Conservation (phyloP, 331 rosid genomes). For the Pyrus hybrid region DNA sequence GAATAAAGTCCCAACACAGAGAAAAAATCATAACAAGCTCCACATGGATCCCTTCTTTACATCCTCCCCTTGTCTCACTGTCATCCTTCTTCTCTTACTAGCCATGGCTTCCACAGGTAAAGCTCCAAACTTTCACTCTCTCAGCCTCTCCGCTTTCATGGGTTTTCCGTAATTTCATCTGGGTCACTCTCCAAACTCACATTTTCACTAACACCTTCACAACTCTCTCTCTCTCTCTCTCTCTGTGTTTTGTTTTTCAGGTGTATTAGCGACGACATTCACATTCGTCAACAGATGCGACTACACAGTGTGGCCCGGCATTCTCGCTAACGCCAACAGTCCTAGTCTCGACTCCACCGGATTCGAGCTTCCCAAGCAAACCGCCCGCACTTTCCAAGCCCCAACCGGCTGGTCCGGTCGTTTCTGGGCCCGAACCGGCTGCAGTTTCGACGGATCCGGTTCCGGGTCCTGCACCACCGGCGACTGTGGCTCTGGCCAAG, state of each 20-base stretch:
- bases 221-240: neutral
- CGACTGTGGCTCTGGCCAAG: slow-evolving; percentile 77
- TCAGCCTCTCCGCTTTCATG: neutral
- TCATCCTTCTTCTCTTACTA: slow-evolving; percentile 18
- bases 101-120: slow-evolving; percentile 45
- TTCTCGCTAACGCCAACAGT: slow-evolving; percentile 78
- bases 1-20: neutral
- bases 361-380: slow-evolving; percentile 64
- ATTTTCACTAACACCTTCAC: neutral
- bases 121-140: neutral
- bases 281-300: slow-evolving; percentile 72
- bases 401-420: slow-evolving; percentile 99
- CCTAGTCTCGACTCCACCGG: slow-evolving; percentile 68
- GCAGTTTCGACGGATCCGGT: slow-evolving; percentile 67
- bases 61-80: slow-evolving; percentile 10
- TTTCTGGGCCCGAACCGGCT: slow-evolving; percentile 84
- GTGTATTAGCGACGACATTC: slow-evolving; percentile 48
- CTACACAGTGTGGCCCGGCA: slow-evolving; percentile 89
- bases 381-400: slow-evolving; percentile 64
- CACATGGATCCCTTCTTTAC: slow-evolving; percentile 24
- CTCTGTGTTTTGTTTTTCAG: slow-evolving; percentile 12
- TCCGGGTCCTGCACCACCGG: slow-evolving; percentile 70
- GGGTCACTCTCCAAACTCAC: neutral
- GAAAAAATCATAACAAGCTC: neutral
- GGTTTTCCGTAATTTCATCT: neutral